These are phyloP conservation scores for Elaeagnus macrophylla DNA, from an alignment of 306 rosid genomes.

Conservation along the genomic window DNA sequence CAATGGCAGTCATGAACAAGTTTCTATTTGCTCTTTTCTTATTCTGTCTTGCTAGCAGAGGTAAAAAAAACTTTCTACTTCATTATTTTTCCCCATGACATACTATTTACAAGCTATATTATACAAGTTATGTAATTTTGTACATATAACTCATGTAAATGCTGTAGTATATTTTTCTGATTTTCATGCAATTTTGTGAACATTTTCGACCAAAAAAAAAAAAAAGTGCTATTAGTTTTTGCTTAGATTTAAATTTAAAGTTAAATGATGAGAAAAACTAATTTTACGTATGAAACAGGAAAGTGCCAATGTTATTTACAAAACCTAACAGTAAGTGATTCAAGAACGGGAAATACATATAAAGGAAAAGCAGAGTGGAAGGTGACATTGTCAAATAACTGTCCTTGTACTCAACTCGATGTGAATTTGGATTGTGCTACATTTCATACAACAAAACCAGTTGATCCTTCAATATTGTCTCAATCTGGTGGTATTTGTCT, in stretches of 20 bases:
- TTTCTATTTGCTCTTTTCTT: slow-evolving; percentile 14
- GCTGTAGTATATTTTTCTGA: no score
- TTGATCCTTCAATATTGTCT: slow-evolving; percentile 24
- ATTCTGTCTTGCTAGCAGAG: slow-evolving; percentile 10
- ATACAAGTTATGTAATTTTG: not conserved
- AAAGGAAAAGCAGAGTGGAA: slow-evolving; percentile 26
- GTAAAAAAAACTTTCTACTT: not conserved
- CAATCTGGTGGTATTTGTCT: slow-evolving; percentile 5
- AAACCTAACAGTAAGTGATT: slow-evolving; percentile 15
- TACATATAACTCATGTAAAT: no score
- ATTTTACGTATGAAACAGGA: slow-evolving; percentile 10
- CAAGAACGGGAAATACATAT: slow-evolving; percentile 16
- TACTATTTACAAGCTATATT: not conserved
- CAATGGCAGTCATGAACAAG: slow-evolving; percentile 19
- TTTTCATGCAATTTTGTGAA: no score
- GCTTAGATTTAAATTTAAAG: no score
- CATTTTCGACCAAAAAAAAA: no score
- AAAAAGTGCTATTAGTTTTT: no score
- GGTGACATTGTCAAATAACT: slow-evolving; percentile 22
- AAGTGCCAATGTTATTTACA: slow-evolving; percentile 14
- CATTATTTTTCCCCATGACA: not conserved
- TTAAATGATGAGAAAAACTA: no score
- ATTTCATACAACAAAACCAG: slow-evolving; percentile 13
- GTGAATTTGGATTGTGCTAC: slow-evolving; percentile 21
- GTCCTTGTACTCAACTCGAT: slow-evolving; percentile 16